Percentiles rank a stretch among this genome's conserved stretches.
Evolutionary conservation across 768 basidiomycete genomes (phyloP).

Genomic region (Xerocomellus amylosporus): DNA sequence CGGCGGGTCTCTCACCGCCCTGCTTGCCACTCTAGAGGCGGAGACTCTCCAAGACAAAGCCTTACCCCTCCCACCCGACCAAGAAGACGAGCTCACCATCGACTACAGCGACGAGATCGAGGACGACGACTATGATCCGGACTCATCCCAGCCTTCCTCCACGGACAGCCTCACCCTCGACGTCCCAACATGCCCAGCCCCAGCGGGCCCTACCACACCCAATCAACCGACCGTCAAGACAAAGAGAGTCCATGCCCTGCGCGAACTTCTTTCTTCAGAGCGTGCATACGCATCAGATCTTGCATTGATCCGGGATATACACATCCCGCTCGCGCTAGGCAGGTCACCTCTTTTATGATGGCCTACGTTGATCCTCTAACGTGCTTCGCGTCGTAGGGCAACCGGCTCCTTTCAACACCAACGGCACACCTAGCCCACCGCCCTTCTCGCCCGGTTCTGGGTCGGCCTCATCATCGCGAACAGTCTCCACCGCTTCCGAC

Average conservation of each 20-base stretch:
- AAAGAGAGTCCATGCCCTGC: constrained; percentile 75
- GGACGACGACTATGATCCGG: constrained; percentile 30
- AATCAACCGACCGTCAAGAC: constrained; percentile 41
- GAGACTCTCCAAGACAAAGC: constrained; percentile 32
- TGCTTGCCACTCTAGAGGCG: constrained; percentile 31
- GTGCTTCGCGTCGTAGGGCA: constrained; percentile 32
- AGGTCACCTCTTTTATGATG: constrained; percentile 27
- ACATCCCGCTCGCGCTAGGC: constrained; percentile 79
- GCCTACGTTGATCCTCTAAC: constrained; percentile 9
- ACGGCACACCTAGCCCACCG: constrained; percentile 23
- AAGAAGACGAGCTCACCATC: constrained; percentile 22
- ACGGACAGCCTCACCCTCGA: constrained; percentile 27
- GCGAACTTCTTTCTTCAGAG: constrained; percentile 76
- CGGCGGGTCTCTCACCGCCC: constrained; percentile 31
- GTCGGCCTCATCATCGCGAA: constrained; percentile 39
- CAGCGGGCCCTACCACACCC: constrained; percentile 19
- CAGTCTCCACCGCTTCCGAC: constrained; percentile 44
- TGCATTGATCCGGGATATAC: constrained; percentile 70
- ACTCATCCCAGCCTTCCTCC: constrained; percentile 25
- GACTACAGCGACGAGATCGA: constrained; percentile 24
- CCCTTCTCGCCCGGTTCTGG: constrained; percentile 33
- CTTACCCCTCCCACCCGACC: constrained; percentile 28
- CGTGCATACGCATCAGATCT: constrained; percentile 83
- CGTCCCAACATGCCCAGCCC: constrained; percentile 1
- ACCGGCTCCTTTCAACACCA: constrained; percentile 38